Conservation (phyloP, 768 basidiomycete genomes). For the Tubosaeta brunneosetosa region DNA sequence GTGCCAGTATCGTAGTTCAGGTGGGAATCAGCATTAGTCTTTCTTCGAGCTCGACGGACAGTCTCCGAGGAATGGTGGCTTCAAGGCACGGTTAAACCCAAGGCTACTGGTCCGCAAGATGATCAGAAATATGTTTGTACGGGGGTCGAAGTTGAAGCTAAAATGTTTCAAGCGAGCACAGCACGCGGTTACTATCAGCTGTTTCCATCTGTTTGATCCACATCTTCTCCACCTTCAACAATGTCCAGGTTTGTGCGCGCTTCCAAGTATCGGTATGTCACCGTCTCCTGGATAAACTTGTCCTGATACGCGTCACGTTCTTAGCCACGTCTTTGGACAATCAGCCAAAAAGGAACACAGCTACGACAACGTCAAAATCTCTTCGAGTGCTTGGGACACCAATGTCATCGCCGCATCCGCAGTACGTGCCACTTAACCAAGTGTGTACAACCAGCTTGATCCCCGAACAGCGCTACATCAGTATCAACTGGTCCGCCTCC, state of each 20-base stretch:
- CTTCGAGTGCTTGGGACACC: conserved; percentile 93
- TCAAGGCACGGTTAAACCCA: no score
- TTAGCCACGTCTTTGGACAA: conserved; percentile 89
- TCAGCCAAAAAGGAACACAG: conserved; percentile 78
- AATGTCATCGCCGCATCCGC: conserved; percentile 84
- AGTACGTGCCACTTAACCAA: conserved; percentile 34
- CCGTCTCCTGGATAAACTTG: conserved; percentile 5
- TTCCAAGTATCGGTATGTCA: conserved; percentile 76
- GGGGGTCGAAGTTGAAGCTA: no score
- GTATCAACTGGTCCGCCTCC: conserved; percentile 91
- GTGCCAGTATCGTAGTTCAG: no score
- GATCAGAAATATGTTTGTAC: no score
- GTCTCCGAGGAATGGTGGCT: no score
- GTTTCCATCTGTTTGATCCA: neutral
- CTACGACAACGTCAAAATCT: conserved; percentile 79
- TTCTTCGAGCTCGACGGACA: no score
- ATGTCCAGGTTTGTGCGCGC: conserved; percentile 88
- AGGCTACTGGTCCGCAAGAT: no score
- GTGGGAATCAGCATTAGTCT: no score
- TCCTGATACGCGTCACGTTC: neutral
- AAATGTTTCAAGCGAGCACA: no score
- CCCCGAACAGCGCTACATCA: conserved; percentile 65
- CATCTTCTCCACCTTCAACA: neutral
- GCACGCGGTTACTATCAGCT: neutral
- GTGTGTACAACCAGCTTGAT: neutral